These are phyloP conservation scores for Collybia mongolica DNA, from an alignment of 768 basidiomycete genomes.

Conservation along the genomic window DNA sequence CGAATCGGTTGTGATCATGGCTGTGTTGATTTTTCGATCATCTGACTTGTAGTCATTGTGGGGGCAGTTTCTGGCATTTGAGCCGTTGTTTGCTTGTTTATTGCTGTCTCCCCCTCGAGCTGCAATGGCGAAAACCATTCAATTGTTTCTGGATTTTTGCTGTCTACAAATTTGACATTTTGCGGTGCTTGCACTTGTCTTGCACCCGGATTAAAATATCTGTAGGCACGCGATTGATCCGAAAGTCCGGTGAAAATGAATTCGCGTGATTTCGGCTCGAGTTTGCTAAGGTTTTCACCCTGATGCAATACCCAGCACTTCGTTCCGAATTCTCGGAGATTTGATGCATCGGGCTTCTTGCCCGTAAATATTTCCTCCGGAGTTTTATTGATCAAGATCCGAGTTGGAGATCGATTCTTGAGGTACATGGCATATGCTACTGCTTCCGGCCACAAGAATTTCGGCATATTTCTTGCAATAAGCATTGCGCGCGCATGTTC, in stretches of 20 bases:
- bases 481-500: constrained; percentile 5
- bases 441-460: constrained; percentile 9
- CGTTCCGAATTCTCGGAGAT: constrained; percentile 2
- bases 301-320: neutral
- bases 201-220: neutral
- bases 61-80: neutral
- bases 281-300: neutral
- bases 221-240: neutral
- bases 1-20: no score
- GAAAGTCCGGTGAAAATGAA: neutral
- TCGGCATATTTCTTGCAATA: neutral
- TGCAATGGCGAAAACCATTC: neutral
- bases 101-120: neutral
- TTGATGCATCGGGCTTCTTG: constrained; percentile 2
- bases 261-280: neutral
- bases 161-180: neutral
- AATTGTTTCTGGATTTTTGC: no score
- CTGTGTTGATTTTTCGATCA: neutral
- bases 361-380: constrained; percentile 3
- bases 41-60: neutral
- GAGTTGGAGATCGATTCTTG: neutral
- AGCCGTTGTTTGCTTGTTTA: neutral
- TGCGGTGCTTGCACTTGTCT: neutral
- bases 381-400: constrained; percentile 1
- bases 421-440: constrained; percentile 4